Percentiles rank a stretch among this genome's conserved stretches.
These are phyloP conservation scores for Aureobasidium namibiae DNA, from an alignment of 2,329 filamentous ascomycete genomes.

Conservation along the genomic window DNA sequence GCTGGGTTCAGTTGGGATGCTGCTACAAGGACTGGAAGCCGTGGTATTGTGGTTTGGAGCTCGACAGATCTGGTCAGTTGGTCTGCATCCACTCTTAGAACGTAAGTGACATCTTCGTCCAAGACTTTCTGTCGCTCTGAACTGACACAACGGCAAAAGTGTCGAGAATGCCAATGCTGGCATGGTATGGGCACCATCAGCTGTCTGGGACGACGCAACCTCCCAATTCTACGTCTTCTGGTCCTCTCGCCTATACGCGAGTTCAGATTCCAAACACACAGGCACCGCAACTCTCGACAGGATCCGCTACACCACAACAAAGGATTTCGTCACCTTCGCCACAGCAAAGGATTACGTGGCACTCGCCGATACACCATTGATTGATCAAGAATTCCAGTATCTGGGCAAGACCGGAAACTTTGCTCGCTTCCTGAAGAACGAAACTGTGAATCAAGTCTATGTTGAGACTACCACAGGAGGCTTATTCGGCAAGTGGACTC, in stretches of 20 bases:
- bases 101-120: background rate
- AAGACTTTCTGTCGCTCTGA: too few species aligned
- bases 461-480: slow-evolving; percentile 42
- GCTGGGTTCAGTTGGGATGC: slow-evolving; percentile 45
- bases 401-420: slow-evolving; percentile 36
- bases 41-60: slow-evolving; percentile 49
- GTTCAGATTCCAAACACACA: slow-evolving; percentile 41
- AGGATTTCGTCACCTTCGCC: slow-evolving; percentile 47
- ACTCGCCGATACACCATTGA: slow-evolving; percentile 38
- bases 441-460: slow-evolving; percentile 45
- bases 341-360: slow-evolving; percentile 45
- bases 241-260: slow-evolving; percentile 39
- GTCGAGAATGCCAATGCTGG: slow-evolving; percentile 48
- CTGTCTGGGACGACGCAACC: slow-evolving; percentile 44
- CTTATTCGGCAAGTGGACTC: slow-evolving; percentile 44
- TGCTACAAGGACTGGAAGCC: slow-evolving; percentile 43
- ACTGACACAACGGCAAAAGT: slow-evolving; percentile 4
- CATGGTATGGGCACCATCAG: slow-evolving; percentile 53
- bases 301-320: slow-evolving; percentile 49
- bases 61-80: slow-evolving; percentile 45
- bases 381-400: slow-evolving; percentile 50
- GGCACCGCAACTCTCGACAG: slow-evolving; percentile 28
- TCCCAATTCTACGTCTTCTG: slow-evolving; percentile 42
- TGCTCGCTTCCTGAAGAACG: slow-evolving; percentile 49
- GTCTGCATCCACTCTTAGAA: slow-evolving; percentile 39